Evolutionary conservation across 2,329 filamentous ascomycete genomes (phyloP).

Genomic region (Bipolaris oryzae): DNA sequence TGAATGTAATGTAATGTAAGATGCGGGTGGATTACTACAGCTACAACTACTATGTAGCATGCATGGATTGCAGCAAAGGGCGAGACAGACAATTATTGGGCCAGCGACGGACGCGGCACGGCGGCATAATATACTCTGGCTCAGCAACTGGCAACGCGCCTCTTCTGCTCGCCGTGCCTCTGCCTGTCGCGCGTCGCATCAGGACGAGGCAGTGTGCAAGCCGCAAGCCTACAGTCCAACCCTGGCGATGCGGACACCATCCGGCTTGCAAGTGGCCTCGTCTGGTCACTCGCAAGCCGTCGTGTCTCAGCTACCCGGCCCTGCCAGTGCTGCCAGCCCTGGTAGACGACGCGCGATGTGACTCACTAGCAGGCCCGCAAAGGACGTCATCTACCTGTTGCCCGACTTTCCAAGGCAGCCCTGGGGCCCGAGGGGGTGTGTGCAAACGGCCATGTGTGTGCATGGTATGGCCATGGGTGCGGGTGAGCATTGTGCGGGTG

Average conservation of each 20-base stretch:
- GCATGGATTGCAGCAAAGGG: background rate
- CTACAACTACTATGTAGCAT: too few species aligned
- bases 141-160: constrained; percentile 7
- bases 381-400: constrained; percentile 6
- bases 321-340: background rate
- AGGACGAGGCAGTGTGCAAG: constrained; percentile 1
- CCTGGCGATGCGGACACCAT: constrained; percentile 26
- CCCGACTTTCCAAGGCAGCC: constrained; percentile 5
- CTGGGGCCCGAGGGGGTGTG: constrained; percentile 1
- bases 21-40: too few species aligned
- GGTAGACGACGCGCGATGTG: constrained; percentile 32
- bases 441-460: background rate
- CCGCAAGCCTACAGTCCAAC: constrained; percentile 7
- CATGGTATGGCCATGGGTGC: background rate
- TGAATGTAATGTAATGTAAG: too few species aligned
- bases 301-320: constrained; percentile 27
- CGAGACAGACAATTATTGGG: constrained; percentile 10
- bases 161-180: constrained; percentile 20
- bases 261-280: constrained; percentile 37
- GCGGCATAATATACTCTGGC: constrained; percentile 25
- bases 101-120: constrained; percentile 15
- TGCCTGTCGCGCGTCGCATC: constrained; percentile 4
- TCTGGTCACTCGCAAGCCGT: constrained; percentile 34
- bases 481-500: background rate
- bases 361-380: constrained; percentile 31